Evolutionary conservation across 2,329 filamentous ascomycete genomes (phyloP).

Genomic region (Plenodomus tracheiphilus): DNA sequence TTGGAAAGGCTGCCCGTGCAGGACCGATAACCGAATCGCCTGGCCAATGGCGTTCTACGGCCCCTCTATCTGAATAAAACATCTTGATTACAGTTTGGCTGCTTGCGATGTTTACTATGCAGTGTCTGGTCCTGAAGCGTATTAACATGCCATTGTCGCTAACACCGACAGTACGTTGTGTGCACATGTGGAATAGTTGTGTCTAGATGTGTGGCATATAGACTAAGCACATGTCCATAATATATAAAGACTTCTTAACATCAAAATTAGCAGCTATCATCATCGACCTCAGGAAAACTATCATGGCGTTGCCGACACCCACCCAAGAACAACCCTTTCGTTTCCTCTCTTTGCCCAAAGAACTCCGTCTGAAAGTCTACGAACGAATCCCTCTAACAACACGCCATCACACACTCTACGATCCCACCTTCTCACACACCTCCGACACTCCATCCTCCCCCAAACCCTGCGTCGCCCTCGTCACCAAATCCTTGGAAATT

Average conservation of each 20-base stretch:
- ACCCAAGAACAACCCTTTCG: background rate
- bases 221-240: too few relatives aligned
- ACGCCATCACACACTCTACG: background rate
- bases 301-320: too few relatives aligned
- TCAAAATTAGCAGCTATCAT: too few relatives aligned
- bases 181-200: too few relatives aligned
- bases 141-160: too few relatives aligned
- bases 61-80: background rate
- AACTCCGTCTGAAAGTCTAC: background rate
- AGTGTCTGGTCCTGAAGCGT: too few relatives aligned
- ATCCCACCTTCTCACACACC: background rate
- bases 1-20: background rate
- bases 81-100: background rate
- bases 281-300: too few relatives aligned
- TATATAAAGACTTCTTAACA: too few relatives aligned
- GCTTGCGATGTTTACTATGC: too few relatives aligned
- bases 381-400: background rate
- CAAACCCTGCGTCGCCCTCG: background rate
- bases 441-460: too few relatives aligned
- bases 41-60: background rate
- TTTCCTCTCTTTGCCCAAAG: constrained; percentile 1
- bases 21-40: background rate
- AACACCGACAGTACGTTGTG: too few relatives aligned
- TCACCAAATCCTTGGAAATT: background rate
- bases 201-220: too few relatives aligned